A percentile compares a stretch with the other conserved stretches of the same genome.
These are phyloP conservation scores for Cucurbita moschata DNA, from an alignment of 306 rosid species.

Conservation along the genomic window DNA sequence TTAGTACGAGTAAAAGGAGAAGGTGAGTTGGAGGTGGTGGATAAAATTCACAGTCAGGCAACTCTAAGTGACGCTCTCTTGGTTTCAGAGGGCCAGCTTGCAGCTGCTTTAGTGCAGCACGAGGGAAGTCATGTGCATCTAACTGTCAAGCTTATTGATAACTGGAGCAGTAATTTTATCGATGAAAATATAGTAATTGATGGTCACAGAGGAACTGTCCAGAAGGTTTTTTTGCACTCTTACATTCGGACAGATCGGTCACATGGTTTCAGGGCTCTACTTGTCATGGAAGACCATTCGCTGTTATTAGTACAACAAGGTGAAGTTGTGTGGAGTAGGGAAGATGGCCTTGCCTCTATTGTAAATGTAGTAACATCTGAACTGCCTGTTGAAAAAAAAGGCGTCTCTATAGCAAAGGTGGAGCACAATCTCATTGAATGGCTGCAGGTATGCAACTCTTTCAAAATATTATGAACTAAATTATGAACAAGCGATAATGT, in stretches of 20 bases:
- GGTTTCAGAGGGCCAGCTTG: constrained; percentile 57
- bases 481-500: background rate
- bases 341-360: constrained; percentile 94
- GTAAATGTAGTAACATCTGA: constrained; percentile 72
- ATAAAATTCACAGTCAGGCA: constrained; percentile 38
- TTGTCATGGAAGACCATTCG: constrained; percentile 93
- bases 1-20: constrained; percentile 45
- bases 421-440: constrained; percentile 90
- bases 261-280: constrained; percentile 80
- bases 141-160: constrained; percentile 42
- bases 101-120: constrained; percentile 61
- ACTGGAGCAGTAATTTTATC: constrained; percentile 53
- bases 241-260: constrained; percentile 81
- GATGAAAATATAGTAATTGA: constrained; percentile 62
- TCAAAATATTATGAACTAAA: background rate
- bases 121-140: constrained; percentile 47
- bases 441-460: constrained; percentile 54
- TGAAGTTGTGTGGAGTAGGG: constrained; percentile 90
- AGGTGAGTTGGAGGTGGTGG: constrained; percentile 57
- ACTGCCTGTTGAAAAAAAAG: constrained; percentile 76
- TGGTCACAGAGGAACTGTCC: constrained; percentile 54
- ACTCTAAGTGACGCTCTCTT: constrained; percentile 58
- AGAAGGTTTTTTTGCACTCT: constrained; percentile 61
- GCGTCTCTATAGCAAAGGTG: constrained; percentile 82
- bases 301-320: constrained; percentile 87